Evolutionary conservation across 1,284 basidiomycete genomes (phyloP).

Genomic region (Malassezia nana): DNA sequence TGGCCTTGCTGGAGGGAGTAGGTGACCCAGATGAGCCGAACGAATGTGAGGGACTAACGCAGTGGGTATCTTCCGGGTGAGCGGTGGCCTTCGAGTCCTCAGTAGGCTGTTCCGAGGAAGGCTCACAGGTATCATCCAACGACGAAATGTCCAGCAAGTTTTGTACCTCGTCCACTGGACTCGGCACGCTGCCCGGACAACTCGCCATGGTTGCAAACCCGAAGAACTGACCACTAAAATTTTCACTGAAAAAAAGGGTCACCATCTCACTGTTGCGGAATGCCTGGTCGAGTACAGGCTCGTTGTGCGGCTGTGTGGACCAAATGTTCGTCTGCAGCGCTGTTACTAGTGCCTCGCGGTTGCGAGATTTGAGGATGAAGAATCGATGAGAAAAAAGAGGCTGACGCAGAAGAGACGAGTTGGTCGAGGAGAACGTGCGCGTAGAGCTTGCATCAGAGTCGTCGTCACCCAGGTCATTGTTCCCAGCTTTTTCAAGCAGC

Average conservation of each 20-base stretch:
- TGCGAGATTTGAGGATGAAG: conserved; percentile 77
- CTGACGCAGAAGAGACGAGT: conserved; percentile 59
- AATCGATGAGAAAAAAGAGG: conserved; percentile 72
- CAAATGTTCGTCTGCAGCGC: conserved; percentile 73
- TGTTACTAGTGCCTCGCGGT: conserved; percentile 67
- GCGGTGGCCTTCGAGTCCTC: neutral
- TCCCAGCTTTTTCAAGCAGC: neutral
- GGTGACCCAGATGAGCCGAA: neutral
- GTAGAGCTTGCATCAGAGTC: conserved; percentile 18
- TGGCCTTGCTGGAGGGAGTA: neutral
- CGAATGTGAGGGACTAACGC: neutral
- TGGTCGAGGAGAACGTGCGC: conserved; percentile 37
- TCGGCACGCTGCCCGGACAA: conserved; percentile 18
- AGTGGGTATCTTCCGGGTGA: neutral
- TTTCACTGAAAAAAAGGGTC: conserved; percentile 78
- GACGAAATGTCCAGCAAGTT: neutral
- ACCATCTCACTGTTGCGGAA: conserved; percentile 77
- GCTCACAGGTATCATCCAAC: neutral
- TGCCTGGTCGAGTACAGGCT: conserved; percentile 65
- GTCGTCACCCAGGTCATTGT: neutral
- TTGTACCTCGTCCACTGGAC: neutral
- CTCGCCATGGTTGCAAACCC: conserved; percentile 47
- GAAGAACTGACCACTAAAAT: conserved; percentile 61
- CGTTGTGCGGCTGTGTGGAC: conserved; percentile 90
- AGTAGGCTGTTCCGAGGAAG: neutral